Base-by-base conservation (phyloP, 345 rosid genomes). In the Linum lewisii region DNA sequence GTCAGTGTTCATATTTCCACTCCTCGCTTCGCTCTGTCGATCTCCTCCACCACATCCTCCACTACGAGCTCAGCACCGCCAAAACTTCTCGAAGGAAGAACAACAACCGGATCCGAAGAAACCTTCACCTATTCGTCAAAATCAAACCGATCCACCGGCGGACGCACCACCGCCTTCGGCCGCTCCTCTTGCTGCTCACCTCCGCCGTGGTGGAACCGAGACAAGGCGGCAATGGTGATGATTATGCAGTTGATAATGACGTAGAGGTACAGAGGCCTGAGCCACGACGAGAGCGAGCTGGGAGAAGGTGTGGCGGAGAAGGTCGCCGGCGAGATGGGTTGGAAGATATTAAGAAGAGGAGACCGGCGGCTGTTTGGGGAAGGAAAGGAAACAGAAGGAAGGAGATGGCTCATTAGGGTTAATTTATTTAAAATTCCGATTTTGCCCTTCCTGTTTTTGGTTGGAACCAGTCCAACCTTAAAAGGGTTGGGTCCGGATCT, bases 1-100 rank as follows among this genome's bases (percentile, higher is more conserved):
- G 79, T 85, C 99, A 1, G 94, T 85, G 65, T 87, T 85, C 99
- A 89, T 89, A 70, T 73, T 82, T 42, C 19, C 22, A 23, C 63
- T 52, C 24, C 34, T 15, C 9, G 59, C 24, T 26, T 58, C 44
- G 18, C 51, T 54, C 47, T 58, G 8, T 57, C 58, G 24, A 26
- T 59, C 49, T 52, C 49, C 24, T 5, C 54, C 23, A 0, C 50
- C 6, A 3, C 66, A 20, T 32, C 54, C 24, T 60, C 60, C 63
- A 1, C 29, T 57, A 24, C 61, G 18, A 37, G 21, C 16, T 49
- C 64, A 11, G 0, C 18, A 7, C 47, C 47, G 18, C 47, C 47
- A 16, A 11, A 42, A 42, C n/a, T n/a, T 42, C 18, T 3, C 15
- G 15, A n/a, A n/a, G n/a, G n/a, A n/a, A 42, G 47, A 42, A 16